A percentile compares a stretch with the other conserved stretches of the same genome.
Evolutionary conservation across 805 yeast species (phyloP).

Genomic region (Yueomyces sp.): DNA sequence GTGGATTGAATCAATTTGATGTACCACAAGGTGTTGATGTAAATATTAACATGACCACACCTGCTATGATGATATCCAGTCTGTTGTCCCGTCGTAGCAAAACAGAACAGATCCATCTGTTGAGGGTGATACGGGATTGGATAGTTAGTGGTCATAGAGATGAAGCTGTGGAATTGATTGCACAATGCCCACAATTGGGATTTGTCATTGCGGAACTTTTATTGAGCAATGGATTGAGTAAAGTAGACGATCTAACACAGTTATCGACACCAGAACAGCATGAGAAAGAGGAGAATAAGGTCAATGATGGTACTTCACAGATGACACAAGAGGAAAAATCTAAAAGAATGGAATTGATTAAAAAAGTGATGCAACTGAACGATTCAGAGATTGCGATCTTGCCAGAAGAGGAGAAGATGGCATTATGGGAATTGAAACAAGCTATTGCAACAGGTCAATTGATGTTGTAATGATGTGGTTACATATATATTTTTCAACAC

Average conservation of each 20-base stretch:
- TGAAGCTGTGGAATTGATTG: conserved; percentile 45
- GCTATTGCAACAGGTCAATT: conserved; percentile 19
- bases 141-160: conserved; percentile 16
- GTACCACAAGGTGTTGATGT: conserved; percentile 43
- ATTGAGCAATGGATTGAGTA: conserved; percentile 25
- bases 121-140: conserved; percentile 35
- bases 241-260: conserved; percentile 23
- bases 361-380: conserved; percentile 38
- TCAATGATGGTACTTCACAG: neutral
- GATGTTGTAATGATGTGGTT: too few species aligned
- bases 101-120: conserved; percentile 15
- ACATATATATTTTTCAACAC: too few species aligned
- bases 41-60: conserved; percentile 25
- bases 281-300: conserved; percentile 8
- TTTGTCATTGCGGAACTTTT: conserved; percentile 73
- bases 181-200: conserved; percentile 66
- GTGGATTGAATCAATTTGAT: conserved; percentile 22
- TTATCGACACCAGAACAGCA: conserved; percentile 20
- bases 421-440: conserved; percentile 25
- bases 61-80: conserved; percentile 26
- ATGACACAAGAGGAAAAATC: conserved; percentile 4
- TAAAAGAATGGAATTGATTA: conserved; percentile 25
- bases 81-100: conserved; percentile 14
- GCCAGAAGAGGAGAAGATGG: conserved; percentile 37
- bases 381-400: conserved; percentile 36